Evolutionary conservation across 176 grass and related monocot genomes (phyloP).

Genomic region (Ananas comosus): DNA sequence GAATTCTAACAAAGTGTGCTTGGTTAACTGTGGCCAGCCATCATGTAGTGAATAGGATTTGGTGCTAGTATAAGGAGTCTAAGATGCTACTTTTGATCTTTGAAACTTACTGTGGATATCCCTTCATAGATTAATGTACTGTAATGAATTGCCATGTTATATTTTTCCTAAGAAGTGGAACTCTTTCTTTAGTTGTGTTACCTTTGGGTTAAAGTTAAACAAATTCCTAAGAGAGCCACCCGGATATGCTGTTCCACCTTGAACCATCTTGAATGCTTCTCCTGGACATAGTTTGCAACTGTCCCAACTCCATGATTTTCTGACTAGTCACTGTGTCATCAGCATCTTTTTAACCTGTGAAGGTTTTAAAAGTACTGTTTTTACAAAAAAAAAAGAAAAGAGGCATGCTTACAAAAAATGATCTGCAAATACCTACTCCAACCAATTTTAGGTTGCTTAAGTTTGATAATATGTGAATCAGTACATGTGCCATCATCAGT

Average conservation of each 20-base stretch:
- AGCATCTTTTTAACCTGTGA: too few species aligned
- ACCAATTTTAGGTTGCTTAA: too few species aligned
- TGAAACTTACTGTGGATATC: not conserved
- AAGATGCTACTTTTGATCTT: not conserved
- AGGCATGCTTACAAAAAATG: too few species aligned
- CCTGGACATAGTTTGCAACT: too few species aligned
- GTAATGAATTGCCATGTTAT: not conserved
- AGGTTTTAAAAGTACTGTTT: too few species aligned
- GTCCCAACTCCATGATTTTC: too few species aligned
- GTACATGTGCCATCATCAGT: too few species aligned
- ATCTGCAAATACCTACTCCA: too few species aligned
- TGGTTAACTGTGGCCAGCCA: not conserved
- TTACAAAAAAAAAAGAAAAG: too few species aligned
- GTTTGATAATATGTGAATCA: too few species aligned
- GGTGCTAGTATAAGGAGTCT: not conserved
- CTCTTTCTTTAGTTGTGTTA: not conserved
- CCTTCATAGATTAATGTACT: not conserved
- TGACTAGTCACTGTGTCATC: too few species aligned
- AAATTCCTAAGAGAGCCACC: not conserved
- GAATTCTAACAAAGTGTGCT: not conserved
- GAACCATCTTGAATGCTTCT: not conserved
- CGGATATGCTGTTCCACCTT: not conserved
- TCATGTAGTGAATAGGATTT: not conserved
- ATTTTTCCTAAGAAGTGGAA: not conserved
- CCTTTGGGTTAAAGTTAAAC: not conserved